phyloP scores from a whole-genome alignment of 176 grass and related monocot species.

The Aegilops sharonensis region DNA sequence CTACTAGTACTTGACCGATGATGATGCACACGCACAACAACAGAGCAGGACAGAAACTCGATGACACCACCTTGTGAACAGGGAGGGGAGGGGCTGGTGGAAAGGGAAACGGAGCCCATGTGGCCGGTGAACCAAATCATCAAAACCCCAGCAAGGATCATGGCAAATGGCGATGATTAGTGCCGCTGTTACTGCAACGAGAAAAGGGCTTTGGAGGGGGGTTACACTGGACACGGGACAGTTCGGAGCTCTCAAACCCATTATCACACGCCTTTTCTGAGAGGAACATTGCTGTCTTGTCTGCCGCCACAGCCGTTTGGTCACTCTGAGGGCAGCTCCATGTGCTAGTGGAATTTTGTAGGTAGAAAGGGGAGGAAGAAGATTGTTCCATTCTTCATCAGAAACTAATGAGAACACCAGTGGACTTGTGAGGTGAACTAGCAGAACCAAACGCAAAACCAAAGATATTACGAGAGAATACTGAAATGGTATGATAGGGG shows the following conservation, averaged over 20 bases:
- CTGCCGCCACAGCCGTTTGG: neutral
- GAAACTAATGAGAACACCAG: neutral
- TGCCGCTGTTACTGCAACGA: neutral
- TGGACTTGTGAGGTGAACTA: neutral
- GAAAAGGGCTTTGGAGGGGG: neutral
- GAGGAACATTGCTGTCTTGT: neutral
- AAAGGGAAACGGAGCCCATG: conserved; percentile 21
- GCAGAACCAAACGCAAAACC: neutral
- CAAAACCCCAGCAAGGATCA: neutral
- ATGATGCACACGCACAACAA: neutral
- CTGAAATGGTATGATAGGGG: neutral
- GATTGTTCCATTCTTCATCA: neutral
- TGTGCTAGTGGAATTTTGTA: neutral
- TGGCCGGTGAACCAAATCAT: conserved; percentile 35
- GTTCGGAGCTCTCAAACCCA: neutral
- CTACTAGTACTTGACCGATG: neutral
- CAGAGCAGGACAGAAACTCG: neutral
- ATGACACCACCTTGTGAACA: neutral
- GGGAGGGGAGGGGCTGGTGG: neutral
- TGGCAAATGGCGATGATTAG: neutral
- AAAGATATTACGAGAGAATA: too few species aligned
- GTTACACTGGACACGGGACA: conserved; percentile 15
- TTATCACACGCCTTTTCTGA: neutral
- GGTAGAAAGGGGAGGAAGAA: neutral
- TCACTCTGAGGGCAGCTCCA: neutral